Percentiles rank a stretch among this genome's conserved stretches.
Evolutionary conservation across 2,329 filamentous ascomycete genomes (phyloP).

Genomic region (Neobulgaria alba): DNA sequence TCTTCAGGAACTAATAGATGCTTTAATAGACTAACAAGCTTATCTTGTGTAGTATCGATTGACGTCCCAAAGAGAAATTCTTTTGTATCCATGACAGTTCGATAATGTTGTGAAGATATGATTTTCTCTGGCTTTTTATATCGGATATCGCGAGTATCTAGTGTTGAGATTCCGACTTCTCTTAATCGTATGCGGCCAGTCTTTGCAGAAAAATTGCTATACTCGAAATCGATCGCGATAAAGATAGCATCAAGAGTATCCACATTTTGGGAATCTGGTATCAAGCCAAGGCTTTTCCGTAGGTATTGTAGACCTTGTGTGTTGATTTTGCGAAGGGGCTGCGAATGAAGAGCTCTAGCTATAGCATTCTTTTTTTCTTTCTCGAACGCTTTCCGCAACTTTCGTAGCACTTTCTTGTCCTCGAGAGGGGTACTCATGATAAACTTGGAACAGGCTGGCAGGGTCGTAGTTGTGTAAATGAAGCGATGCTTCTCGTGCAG

Average conservation of each 20-base stretch:
- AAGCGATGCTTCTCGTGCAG: too few relatives aligned
- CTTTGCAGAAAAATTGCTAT: constrained; percentile 10
- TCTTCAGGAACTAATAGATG: constrained; percentile 2
- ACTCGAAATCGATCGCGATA: constrained; percentile 12
- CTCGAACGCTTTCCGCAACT: too few relatives aligned
- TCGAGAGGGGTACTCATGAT: too few relatives aligned
- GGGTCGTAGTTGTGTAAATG: too few relatives aligned
- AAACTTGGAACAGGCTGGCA: too few relatives aligned
- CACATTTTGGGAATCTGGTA: too few relatives aligned
- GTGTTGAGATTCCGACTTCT: constrained; percentile 10
- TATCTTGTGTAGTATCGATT: constrained; percentile 4
- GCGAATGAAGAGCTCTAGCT: too few relatives aligned
- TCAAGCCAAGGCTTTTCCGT: too few relatives aligned
- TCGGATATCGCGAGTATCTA: constrained; percentile 7
- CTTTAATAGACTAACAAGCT: constrained; percentile 5
- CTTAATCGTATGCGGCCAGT: constrained; percentile 8
- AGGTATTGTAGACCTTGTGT: too few relatives aligned
- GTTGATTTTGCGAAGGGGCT: too few relatives aligned
- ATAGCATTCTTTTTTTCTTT: too few relatives aligned
- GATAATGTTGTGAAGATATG: constrained; percentile 10
- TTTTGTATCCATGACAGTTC: constrained; percentile 7
- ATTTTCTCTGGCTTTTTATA: constrained; percentile 1
- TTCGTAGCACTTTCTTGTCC: too few relatives aligned
- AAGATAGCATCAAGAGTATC: constrained; percentile 9
- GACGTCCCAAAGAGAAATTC: constrained; percentile 7